phyloP scores from a whole-genome alignment of 495 filamentous ascomycete genomes.

The Darksidea phi region DNA sequence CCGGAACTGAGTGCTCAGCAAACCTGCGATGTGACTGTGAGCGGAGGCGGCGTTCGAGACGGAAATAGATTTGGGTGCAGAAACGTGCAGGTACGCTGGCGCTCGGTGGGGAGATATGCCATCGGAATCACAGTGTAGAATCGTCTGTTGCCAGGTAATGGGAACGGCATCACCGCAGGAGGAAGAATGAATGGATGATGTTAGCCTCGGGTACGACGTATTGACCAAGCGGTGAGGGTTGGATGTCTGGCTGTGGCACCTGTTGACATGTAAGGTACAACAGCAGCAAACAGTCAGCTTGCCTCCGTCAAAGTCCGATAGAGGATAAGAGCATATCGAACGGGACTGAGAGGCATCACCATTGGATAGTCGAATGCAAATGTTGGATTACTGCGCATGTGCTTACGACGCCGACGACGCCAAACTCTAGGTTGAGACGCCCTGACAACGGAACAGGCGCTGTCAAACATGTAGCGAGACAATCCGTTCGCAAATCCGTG shows the following conservation, averaged over 20 bases:
- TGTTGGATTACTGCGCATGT: not conserved
- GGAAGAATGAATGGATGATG: not conserved
- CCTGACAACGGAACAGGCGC: not conserved
- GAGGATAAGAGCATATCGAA: too few species aligned
- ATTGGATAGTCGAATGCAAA: too few species aligned
- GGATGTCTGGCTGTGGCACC: too few species aligned
- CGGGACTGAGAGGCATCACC: too few species aligned
- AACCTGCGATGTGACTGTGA: not conserved
- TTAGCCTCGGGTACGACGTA: too few species aligned
- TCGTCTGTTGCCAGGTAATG: not conserved
- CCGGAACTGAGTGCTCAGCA: not conserved
- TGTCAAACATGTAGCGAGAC: not conserved
- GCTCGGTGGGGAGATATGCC: slow-evolving; percentile 5
- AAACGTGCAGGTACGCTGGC: not conserved
- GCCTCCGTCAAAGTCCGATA: too few species aligned
- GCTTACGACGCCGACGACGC: not conserved
- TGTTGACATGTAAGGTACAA: too few species aligned
- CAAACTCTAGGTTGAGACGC: too few species aligned
- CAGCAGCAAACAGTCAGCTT: too few species aligned
- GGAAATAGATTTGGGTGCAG: not conserved
- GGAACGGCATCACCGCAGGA: not conserved
- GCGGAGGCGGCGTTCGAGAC: too few species aligned
- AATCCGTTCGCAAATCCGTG: not conserved
- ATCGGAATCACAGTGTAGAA: not conserved
- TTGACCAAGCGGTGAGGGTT: too few species aligned